These are phyloP conservation scores for Phytomonas sp. DNA, from an alignment of 208 protist species.

Conservation along the genomic window DNA sequence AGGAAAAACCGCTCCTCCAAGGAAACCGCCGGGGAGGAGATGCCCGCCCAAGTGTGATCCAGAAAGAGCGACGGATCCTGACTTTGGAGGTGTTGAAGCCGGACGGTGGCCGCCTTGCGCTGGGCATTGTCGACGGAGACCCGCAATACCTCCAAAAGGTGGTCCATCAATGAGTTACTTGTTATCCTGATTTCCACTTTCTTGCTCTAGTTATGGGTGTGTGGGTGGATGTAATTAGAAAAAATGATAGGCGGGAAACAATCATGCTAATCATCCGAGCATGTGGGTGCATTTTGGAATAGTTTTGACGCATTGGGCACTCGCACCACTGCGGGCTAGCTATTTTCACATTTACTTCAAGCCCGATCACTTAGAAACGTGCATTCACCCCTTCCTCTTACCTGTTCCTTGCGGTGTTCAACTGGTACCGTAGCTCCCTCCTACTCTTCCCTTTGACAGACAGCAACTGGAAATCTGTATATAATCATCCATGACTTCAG, in stretches of 20 bases:
- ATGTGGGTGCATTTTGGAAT: too few relatives aligned
- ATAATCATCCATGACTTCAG: background rate
- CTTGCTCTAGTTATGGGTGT: conserved; percentile 5
- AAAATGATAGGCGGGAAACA: conserved; percentile 2
- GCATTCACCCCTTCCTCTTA: too few relatives aligned
- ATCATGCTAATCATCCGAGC: too few relatives aligned
- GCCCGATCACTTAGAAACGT: too few relatives aligned
- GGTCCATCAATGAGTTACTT: conserved; percentile 27
- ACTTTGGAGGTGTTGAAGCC: conserved; percentile 53
- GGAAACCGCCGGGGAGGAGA: conserved; percentile 21
- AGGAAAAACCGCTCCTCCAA: conserved; percentile 59
- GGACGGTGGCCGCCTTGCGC: conserved; percentile 35
- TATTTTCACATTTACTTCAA: too few relatives aligned
- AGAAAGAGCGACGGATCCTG: conserved; percentile 52
- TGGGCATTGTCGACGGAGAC: conserved; percentile 49
- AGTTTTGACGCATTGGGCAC: too few relatives aligned
- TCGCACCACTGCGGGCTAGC: too few relatives aligned
- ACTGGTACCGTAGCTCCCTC: too few relatives aligned
- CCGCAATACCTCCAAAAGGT: conserved; percentile 37
- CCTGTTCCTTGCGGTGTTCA: too few relatives aligned
- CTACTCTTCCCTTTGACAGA: conserved; percentile 1
- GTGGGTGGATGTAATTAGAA: conserved; percentile 2
- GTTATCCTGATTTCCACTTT: background rate
- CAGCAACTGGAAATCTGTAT: background rate
- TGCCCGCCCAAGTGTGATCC: conserved; percentile 33